Base-by-base conservation (phyloP, 176 grass and related monocot genomes). In the Cenchrus americanus region DNA sequence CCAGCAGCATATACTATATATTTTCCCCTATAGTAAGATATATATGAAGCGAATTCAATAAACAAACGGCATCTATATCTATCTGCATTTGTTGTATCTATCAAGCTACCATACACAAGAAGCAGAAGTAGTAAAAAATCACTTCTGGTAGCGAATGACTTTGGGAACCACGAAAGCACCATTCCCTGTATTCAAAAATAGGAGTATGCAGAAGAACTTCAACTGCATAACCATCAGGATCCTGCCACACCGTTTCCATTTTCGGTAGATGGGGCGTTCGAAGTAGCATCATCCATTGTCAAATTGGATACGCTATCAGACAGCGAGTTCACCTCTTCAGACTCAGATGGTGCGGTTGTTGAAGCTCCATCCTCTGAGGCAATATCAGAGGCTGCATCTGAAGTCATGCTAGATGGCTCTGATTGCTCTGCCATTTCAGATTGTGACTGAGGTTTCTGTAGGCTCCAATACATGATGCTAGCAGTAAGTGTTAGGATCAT, bases 401-500 rank as follows among this genome's bases (percentile, higher is more conserved):
- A 82, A 86, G 72, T 66, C 87, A 94, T 69, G 81, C 86, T 82
- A 50, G 88, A 90, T 53, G 79, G 76, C 21, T 98, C 96, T 18
- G 89, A 86, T 57, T 77, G 88, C 81, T 83, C 84, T 10, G 74
- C 41, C 64, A 66, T 79, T 89, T 91, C 89, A 59, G 85, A 78
- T 60, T 77, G 67, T 68, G 87, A 76, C 59, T 86, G 87, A 17
- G 91, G 86, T 37, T 85, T 94, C 71, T 92, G 86, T 82, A 98
- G 81, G 73, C 96, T 92, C 88, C 93, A 98, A 42, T 92, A 93
- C 96, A 98, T 98, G 51, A 98, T 90, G 83, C 96, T 95, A 8
- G 96, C 96, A 32, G 96, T 95, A 27, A 98, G 91, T 49, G 96
- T 92, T 70, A 96, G 85, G 79, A 95, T 96, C 96, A 98, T 98